A percentile compares a stretch with the other conserved stretches of the same genome.
Evolutionary conservation across 257 asterid species (phyloP).

Genomic region (Primulina tabacum): DNA sequence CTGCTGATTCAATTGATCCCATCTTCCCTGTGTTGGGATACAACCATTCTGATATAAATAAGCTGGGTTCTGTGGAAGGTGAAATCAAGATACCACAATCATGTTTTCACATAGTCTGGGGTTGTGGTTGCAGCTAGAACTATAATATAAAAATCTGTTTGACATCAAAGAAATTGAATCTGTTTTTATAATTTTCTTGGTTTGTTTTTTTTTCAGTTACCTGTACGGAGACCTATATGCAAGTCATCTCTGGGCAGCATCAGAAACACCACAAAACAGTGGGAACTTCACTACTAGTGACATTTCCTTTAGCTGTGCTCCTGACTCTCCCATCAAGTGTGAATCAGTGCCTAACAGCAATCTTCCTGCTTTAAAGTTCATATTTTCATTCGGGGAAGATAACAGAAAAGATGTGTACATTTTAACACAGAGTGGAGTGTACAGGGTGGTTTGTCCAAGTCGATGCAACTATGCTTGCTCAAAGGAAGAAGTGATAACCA

Average conservation of each 20-base stretch:
- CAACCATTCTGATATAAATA: conserved; percentile 57
- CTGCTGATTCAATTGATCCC: conserved; percentile 47
- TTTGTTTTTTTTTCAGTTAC: conserved; percentile 62
- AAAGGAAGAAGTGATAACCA: conserved; percentile 58
- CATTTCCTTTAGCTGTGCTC: conserved; percentile 69
- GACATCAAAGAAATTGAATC: not conserved
- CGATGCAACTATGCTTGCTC: conserved; percentile 81
- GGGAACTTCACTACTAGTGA: conserved; percentile 67
- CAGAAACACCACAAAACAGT: conserved; percentile 65
- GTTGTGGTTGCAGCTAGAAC: not conserved
- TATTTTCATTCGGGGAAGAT: conserved; percentile 84
- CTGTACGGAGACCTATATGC: conserved; percentile 83
- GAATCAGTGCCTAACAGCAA: conserved; percentile 59
- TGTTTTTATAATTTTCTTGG: not conserved
- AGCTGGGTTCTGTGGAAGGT: conserved; percentile 94
- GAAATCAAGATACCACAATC: conserved; percentile 17
- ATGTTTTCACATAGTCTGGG: conserved; percentile 6
- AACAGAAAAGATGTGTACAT: conserved; percentile 62
- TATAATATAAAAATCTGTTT: no score
- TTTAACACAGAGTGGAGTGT: conserved; percentile 69
- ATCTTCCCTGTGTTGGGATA: conserved; percentile 81
- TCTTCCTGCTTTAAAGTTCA: conserved; percentile 63
- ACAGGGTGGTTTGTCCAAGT: conserved; percentile 84
- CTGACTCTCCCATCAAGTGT: conserved; percentile 74
- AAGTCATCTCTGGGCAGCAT: conserved; percentile 68